phyloP scores from a whole-genome alignment of 768 basidiomycete species.

The Calocybe cyanea region DNA sequence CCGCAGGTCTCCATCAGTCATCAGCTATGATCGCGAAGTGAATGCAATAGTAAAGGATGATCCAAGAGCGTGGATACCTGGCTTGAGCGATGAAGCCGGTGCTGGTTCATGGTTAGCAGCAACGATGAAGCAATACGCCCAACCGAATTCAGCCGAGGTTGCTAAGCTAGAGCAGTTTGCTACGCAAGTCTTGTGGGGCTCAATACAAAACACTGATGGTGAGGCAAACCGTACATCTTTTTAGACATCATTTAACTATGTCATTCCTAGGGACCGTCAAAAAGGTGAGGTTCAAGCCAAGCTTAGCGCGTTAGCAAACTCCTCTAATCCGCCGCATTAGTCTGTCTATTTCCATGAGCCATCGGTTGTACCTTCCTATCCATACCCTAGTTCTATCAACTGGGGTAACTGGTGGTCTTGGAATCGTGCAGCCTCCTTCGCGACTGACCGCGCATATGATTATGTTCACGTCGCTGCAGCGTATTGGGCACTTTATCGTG shows the following conservation, averaged over 20 bases:
- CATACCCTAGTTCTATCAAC: constrained; percentile 42
- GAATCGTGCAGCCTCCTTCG: constrained; percentile 45
- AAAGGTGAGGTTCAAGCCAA: constrained; percentile 30
- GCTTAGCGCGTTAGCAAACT: neutral
- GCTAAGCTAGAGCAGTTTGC: constrained; percentile 48
- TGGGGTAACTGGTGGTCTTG: constrained; percentile 60
- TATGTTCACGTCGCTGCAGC: constrained; percentile 46
- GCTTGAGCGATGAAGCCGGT: constrained; percentile 57
- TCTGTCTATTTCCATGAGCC: constrained; percentile 53
- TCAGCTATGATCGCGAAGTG: constrained; percentile 50
- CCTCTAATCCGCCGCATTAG: constrained; percentile 19
- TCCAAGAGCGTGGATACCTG: constrained; percentile 56
- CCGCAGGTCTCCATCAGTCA: constrained; percentile 48
- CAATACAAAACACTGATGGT: constrained; percentile 49
- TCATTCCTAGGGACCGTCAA: constrained; percentile 41
- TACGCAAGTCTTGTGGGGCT: constrained; percentile 43
- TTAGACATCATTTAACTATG: neutral
- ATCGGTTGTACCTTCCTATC: constrained; percentile 37
- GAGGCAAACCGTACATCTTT: neutral
- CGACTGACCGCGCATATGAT: constrained; percentile 50
- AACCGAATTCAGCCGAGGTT: constrained; percentile 52
- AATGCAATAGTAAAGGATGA: constrained; percentile 48
- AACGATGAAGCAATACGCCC: constrained; percentile 52
- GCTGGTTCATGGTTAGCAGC: constrained; percentile 57
- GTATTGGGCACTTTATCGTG: constrained; percentile 56